phyloP scores from a whole-genome alignment of 2,329 filamentous ascomycete genomes.

The Dryadomyces quercus-mongolicae region DNA sequence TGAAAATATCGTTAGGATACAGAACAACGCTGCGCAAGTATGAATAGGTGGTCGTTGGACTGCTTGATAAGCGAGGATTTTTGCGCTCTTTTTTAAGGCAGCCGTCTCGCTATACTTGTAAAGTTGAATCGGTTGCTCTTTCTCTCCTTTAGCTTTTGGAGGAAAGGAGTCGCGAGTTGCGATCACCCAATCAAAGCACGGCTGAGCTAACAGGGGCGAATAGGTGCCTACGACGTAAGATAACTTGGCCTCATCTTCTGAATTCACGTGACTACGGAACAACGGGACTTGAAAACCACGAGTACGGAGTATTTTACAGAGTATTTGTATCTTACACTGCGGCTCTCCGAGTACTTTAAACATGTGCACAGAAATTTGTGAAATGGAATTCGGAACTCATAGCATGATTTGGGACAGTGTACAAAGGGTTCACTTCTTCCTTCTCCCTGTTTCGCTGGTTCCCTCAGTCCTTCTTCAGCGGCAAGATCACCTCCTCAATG shows the following conservation, averaged over 20 bases:
- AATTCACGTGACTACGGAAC: too few relatives aligned
- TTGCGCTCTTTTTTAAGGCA: not conserved
- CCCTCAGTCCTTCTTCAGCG: conserved; percentile 81
- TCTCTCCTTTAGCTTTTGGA: not conserved
- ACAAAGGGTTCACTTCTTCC: not conserved
- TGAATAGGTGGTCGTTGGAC: not conserved
- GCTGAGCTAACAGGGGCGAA: not conserved
- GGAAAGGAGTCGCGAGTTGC: not conserved
- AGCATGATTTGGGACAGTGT: too few relatives aligned
- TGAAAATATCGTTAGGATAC: not conserved
- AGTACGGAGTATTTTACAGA: too few relatives aligned
- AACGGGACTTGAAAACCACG: too few relatives aligned
- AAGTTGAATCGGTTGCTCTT: not conserved
- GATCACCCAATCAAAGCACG: not conserved
- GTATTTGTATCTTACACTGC: too few relatives aligned
- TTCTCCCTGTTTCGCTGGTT: not conserved
- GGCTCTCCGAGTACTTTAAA: too few relatives aligned
- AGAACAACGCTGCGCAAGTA: not conserved
- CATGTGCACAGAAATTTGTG: too few relatives aligned
- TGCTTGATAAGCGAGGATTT: not conserved
- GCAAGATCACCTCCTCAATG: conserved; percentile 72
- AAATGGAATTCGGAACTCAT: too few relatives aligned
- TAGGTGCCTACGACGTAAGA: not conserved
- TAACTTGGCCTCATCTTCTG: too few relatives aligned
- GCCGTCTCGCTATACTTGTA: not conserved